phyloP scores from a whole-genome alignment of 2,329 filamentous ascomycete genomes.

The Herpotrichia juniperi region DNA sequence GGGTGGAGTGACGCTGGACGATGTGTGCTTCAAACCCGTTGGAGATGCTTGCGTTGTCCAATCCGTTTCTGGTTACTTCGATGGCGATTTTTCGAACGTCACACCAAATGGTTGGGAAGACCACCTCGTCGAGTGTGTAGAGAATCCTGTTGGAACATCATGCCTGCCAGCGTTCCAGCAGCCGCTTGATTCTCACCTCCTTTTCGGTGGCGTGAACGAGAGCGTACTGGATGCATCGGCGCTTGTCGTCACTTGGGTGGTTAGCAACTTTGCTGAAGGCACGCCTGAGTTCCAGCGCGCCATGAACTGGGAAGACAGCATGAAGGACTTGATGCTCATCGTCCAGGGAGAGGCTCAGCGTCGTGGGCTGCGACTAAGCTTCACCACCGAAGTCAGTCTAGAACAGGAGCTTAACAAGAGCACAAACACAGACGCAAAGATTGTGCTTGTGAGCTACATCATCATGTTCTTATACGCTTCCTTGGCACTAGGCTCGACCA shows the following conservation, averaged over 20 bases:
- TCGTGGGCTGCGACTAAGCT: constrained; percentile 84
- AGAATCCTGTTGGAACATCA: constrained; percentile 67
- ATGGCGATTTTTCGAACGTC: constrained; percentile 67
- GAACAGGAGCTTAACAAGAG: constrained; percentile 97
- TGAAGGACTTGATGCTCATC: constrained; percentile 76
- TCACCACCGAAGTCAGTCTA: constrained; percentile 92
- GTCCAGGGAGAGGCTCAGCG: constrained; percentile 79
- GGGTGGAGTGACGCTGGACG: constrained; percentile 72
- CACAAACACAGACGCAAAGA: constrained; percentile 97
- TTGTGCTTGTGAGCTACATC: constrained; percentile 93
- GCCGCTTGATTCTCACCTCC: constrained; percentile 81
- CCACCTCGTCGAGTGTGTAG: constrained; percentile 73
- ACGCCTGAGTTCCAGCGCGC: constrained; percentile 72
- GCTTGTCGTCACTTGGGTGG: constrained; percentile 91
- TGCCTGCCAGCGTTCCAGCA: constrained; percentile 91
- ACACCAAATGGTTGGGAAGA: constrained; percentile 73
- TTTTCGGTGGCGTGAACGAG: constrained; percentile 80
- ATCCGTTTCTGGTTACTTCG: constrained; percentile 89
- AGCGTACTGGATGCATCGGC: constrained; percentile 75
- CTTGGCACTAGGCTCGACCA: constrained; percentile 86
- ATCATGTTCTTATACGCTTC: constrained; percentile 99
- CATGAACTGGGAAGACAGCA: constrained; percentile 85
- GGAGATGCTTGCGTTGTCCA: constrained; percentile 90
- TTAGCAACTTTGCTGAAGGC: constrained; percentile 82
- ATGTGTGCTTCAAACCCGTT: constrained; percentile 94